Evolutionary conservation across 1,139 yeast species (phyloP).

Genomic region (Geotrichum phurueaensis): DNA sequence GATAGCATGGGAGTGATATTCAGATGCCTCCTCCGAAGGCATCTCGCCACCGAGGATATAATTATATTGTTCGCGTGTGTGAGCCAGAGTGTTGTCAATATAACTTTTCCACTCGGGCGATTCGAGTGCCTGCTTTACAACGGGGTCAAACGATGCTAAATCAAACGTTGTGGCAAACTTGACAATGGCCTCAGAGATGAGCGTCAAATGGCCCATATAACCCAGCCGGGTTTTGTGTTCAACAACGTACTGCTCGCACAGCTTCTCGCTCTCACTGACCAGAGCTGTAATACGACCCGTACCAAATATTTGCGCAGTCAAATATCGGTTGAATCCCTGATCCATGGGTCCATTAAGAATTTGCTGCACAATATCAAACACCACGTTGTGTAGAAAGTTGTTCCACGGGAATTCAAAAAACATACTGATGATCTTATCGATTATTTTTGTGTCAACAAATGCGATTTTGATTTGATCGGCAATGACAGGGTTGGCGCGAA

Average conservation of each 20-base stretch:
- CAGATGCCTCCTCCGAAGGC: constrained; percentile 41
- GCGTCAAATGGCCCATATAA: constrained; percentile 93
- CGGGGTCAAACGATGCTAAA: constrained; percentile 51
- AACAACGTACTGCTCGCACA: constrained; percentile 63
- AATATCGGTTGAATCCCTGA: constrained; percentile 77
- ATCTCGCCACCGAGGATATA: constrained; percentile 80
- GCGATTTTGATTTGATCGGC: constrained; percentile 88
- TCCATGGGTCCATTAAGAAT: constrained; percentile 94
- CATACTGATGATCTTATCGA: constrained; percentile 71
- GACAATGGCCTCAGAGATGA: constrained; percentile 90
- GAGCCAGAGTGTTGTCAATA: constrained; percentile 75
- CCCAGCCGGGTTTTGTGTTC: constrained; percentile 67
- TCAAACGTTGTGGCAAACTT: constrained; percentile 79
- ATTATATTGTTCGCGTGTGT: constrained; percentile 88
- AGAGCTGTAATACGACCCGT: constrained; percentile 70
- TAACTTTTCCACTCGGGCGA: constrained; percentile 70
- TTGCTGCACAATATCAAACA: constrained; percentile 94
- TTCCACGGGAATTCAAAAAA: constrained; percentile 96
- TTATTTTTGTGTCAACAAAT: constrained; percentile 71
- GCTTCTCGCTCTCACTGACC: constrained; percentile 74
- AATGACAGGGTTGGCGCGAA: constrained; percentile 69
- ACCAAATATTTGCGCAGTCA: constrained; percentile 81
- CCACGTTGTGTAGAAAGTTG: constrained; percentile 93
- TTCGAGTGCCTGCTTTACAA: constrained; percentile 54
- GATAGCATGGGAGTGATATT: constrained; percentile 45